Evolutionary conservation across 2,329 filamentous ascomycete genomes (phyloP).

Genomic region (Fusarium subtropicale): DNA sequence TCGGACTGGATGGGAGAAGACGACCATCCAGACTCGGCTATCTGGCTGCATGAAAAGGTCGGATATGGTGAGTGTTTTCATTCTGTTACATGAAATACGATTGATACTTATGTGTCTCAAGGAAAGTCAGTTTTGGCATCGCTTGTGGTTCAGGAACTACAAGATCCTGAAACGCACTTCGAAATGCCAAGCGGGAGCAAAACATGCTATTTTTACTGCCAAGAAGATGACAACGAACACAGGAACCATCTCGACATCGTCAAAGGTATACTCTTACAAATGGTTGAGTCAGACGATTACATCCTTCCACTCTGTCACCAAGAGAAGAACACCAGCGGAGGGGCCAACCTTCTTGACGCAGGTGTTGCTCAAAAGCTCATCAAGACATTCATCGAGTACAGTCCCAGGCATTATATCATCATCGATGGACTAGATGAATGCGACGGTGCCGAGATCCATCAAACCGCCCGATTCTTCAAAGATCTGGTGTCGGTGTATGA

Average conservation of each 20-base stretch:
- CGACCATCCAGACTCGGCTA: background rate
- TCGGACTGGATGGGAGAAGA: conserved; percentile 14
- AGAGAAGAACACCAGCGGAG: background rate
- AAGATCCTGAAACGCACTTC: rapidly evolving
- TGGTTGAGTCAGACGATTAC: conserved; percentile 2
- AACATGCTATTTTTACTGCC: conserved; percentile 14
- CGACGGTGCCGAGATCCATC: background rate
- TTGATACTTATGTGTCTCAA: rapidly evolving
- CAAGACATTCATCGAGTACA: conserved; percentile 1
- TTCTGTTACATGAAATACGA: rapidly evolving
- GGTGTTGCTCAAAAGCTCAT: background rate
- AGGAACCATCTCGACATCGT: background rate
- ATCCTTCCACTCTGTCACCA: conserved; percentile 7
- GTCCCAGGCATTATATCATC: background rate
- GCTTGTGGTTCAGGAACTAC: background rate
- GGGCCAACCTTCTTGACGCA: background rate
- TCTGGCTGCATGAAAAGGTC: conserved; percentile 5
- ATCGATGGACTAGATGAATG: conserved; percentile 4
- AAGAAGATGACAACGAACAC: conserved; percentile 1
- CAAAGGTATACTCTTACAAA: conserved; percentile 1
- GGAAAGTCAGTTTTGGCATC: conserved; percentile 8
- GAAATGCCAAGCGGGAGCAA: background rate
- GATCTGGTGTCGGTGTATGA: background rate
- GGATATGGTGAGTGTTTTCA: background rate
- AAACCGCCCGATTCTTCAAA: conserved; percentile 3